Evolutionary conservation across 2,329 filamentous ascomycete species (phyloP).

Genomic region (Nothopassalora personata): DNA sequence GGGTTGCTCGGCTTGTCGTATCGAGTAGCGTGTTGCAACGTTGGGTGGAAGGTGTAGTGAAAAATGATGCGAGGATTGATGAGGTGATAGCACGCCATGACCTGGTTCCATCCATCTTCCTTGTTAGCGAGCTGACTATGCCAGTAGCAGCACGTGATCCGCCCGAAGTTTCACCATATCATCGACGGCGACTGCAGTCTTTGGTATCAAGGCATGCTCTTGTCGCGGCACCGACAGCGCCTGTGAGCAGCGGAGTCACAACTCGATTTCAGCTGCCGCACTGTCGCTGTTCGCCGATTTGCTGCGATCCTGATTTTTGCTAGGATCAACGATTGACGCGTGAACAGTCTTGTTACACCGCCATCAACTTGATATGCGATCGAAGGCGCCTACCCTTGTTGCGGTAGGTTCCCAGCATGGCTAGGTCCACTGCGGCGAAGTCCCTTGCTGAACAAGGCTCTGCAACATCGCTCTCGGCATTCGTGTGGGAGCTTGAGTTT

Average conservation of each 20-base stretch:
- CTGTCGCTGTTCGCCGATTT: no score
- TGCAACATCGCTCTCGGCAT: not conserved
- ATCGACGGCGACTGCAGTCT: not conserved
- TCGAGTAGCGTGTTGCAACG: not conserved
- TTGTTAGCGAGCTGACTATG: not conserved
- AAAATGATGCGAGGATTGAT: not conserved
- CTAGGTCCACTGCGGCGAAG: not conserved
- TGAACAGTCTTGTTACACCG: no score
- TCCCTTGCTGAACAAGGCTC: not conserved
- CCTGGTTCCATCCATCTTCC: not conserved
- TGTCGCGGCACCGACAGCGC: not conserved
- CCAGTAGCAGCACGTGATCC: not conserved
- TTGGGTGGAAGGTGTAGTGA: not conserved
- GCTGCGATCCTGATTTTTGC: no score
- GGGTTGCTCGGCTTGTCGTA: not conserved
- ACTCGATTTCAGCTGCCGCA: no score
- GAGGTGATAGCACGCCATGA: conserved; percentile 2
- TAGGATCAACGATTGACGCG: no score
- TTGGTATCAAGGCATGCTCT: not conserved
- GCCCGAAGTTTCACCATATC: not conserved
- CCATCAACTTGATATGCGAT: not conserved
- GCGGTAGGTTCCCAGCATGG: not conserved
- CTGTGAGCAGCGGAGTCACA: no score
- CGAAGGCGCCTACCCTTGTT: not conserved
- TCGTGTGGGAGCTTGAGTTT: not conserved